A percentile compares a stretch with the other conserved stretches of the same genome.
These are phyloP conservation scores for Halophytophthora polymorphica DNA, from an alignment of 352 stramenopile genomes.

Conservation along the genomic window DNA sequence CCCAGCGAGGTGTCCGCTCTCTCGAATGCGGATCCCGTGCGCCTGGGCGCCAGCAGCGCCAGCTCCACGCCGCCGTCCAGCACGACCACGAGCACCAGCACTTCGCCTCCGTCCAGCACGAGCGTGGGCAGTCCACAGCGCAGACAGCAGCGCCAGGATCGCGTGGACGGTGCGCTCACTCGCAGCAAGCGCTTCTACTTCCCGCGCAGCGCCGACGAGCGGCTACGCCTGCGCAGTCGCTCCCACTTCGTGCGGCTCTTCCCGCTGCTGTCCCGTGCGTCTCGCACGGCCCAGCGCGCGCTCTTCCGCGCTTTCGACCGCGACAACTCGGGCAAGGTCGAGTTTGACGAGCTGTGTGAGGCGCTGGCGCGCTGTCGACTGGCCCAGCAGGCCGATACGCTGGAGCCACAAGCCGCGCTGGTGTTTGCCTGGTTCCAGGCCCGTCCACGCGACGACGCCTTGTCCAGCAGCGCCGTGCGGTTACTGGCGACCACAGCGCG, in stretches of 20 bases:
- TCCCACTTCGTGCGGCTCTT: constrained; percentile 59
- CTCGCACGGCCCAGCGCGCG: constrained; percentile 25
- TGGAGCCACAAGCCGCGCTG: constrained; percentile 38
- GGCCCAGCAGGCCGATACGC: constrained; percentile 15
- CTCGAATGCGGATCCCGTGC: constrained; percentile 6
- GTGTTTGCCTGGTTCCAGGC: constrained; percentile 63
- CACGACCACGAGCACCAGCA: constrained; percentile 11
- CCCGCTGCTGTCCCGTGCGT: constrained; percentile 33
- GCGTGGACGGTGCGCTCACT: constrained; percentile 26
- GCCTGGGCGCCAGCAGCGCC: constrained; percentile 13
- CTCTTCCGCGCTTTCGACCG: constrained; percentile 54
- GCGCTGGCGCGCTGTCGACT: constrained; percentile 39
- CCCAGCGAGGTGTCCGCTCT: constrained; percentile 5
- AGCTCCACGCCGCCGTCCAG: constrained; percentile 12
- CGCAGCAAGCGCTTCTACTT: constrained; percentile 43
- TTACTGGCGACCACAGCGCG: constrained; percentile 33
- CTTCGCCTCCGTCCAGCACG: constrained; percentile 8
- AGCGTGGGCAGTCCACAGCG: constrained; percentile 18
- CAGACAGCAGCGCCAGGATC: constrained; percentile 17
- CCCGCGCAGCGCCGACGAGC: constrained; percentile 31
- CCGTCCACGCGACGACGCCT: constrained; percentile 8
- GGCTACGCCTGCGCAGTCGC: constrained; percentile 37
- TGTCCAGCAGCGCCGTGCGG: constrained; percentile 32
- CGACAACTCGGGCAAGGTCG: constrained; percentile 37
- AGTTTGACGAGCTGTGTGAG: constrained; percentile 69